Conservation (phyloP, 1,284 basidiomycete species). For the Cryptococcus sp. region DNA sequence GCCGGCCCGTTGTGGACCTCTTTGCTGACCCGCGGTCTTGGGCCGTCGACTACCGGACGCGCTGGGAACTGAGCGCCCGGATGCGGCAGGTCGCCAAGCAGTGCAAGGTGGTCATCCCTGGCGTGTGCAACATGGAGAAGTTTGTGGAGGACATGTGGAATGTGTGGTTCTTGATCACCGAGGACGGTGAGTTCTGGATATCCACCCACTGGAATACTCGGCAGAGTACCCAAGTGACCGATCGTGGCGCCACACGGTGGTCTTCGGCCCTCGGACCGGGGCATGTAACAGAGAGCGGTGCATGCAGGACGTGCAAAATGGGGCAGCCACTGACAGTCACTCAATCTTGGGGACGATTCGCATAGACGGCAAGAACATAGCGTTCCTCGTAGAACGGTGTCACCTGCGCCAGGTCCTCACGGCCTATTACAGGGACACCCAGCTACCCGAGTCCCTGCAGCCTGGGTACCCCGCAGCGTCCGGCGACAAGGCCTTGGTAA, state of each 20-base stretch:
- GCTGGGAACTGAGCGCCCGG: conserved; percentile 39
- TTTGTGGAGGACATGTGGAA: conserved; percentile 48
- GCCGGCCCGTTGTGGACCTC: conserved; percentile 27
- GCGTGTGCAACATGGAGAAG: conserved; percentile 22
- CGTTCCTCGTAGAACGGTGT: conserved; percentile 43
- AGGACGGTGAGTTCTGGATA: conserved; percentile 47
- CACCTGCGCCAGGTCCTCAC: conserved; percentile 40
- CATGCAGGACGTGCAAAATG: neutral
- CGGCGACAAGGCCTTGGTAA: conserved; percentile 39
- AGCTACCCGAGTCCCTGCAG: conserved; percentile 46
- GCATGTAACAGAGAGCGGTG: neutral
- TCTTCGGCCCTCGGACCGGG: neutral
- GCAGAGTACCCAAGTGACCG: neutral
- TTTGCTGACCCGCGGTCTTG: conserved; percentile 37
- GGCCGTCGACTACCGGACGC: conserved; percentile 44
- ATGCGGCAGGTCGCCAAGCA: conserved; percentile 39
- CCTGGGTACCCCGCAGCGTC: conserved; percentile 50
- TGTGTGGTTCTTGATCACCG: conserved; percentile 51
- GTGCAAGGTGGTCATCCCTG: conserved; percentile 29
- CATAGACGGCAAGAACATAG: conserved; percentile 50
- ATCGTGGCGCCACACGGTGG: neutral
- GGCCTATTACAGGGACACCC: conserved; percentile 44
- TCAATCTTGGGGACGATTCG: too few relatives aligned
- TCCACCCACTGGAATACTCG: too few relatives aligned
- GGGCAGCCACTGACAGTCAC: neutral